Conservation (phyloP, 129 eudicot genomes). For the Centella asiatica region DNA sequence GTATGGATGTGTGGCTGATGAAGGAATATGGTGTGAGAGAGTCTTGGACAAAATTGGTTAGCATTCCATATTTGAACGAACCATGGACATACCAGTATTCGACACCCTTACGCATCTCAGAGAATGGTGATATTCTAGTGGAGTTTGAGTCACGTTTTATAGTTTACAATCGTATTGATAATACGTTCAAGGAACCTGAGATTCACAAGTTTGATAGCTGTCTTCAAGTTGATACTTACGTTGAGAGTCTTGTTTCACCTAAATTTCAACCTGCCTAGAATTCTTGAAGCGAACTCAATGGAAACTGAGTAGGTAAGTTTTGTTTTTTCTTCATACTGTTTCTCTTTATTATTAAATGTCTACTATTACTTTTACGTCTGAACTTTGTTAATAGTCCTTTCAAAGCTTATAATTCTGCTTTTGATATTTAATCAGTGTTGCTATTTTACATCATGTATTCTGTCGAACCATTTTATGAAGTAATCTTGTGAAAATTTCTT, state of each 20-base stretch:
- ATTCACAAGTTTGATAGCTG: constrained; percentile 24
- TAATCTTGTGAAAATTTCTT: no score
- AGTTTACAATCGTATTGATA: constrained; percentile 30
- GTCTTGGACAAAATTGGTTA: constrained; percentile 61
- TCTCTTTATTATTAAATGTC: neutral
- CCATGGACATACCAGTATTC: constrained; percentile 22
- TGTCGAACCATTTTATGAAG: no score
- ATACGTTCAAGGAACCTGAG: constrained; percentile 17
- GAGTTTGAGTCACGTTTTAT: constrained; percentile 15
- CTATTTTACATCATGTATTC: no score
- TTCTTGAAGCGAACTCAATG: constrained; percentile 14
- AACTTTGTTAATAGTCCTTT: neutral
- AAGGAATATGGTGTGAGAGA: constrained; percentile 56
- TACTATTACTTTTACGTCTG: neutral
- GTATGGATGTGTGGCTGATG: constrained; percentile 56
- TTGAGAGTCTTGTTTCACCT: constrained; percentile 57
- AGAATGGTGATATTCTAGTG: constrained; percentile 39
- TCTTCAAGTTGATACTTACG: constrained; percentile 25
- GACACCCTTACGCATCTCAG: constrained; percentile 27
- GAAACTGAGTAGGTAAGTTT: constrained; percentile 13
- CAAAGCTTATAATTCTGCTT: neutral
- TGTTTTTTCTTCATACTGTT: neutral
- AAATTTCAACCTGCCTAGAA: neutral
- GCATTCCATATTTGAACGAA: constrained; percentile 30
- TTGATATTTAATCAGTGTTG: neutral